A percentile compares a stretch with the other conserved stretches of the same genome.
These are phyloP conservation scores for Leccinum uliginosum DNA, from an alignment of 768 basidiomycete species.

Conservation along the genomic window DNA sequence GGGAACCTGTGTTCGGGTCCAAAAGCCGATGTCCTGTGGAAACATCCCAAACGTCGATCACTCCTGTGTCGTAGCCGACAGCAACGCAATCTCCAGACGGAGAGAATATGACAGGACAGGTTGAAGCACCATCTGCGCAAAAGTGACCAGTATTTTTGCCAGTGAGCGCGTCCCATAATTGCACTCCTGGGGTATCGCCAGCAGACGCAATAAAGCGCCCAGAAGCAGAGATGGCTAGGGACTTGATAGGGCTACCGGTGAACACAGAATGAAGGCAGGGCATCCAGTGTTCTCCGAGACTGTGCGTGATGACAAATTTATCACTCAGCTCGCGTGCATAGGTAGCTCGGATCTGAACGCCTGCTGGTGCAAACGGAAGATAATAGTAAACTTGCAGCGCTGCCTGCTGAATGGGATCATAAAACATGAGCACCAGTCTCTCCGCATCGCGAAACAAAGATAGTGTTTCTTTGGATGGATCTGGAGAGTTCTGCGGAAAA, in stretches of 20 bases:
- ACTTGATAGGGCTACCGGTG: slow-evolving; percentile 6
- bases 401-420: slow-evolving; percentile 16
- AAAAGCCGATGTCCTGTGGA: slow-evolving; percentile 13
- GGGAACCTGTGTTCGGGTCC: background rate
- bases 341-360: slow-evolving; percentile 6
- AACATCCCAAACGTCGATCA: slow-evolving; percentile 17
- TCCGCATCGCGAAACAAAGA: slow-evolving; percentile 13
- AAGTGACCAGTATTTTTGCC: slow-evolving; percentile 15
- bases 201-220: slow-evolving; percentile 17
- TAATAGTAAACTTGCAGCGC: slow-evolving; percentile 16
- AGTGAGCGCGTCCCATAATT: slow-evolving; percentile 18
- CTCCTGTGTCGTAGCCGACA: slow-evolving; percentile 10
- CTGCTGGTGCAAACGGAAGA: slow-evolving; percentile 9
- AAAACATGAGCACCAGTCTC: slow-evolving; percentile 17
- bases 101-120: slow-evolving; percentile 17
- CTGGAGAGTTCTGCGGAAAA: slow-evolving; percentile 6
- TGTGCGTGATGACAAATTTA: slow-evolving; percentile 8
- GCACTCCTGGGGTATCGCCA: slow-evolving; percentile 34
- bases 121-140: background rate
- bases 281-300: slow-evolving; percentile 13
- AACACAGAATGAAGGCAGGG: slow-evolving; percentile 12
- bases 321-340: slow-evolving; percentile 8
- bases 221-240: slow-evolving; percentile 16
- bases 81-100: slow-evolving; percentile 13
- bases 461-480: slow-evolving; percentile 6